Evolutionary conservation across 805 yeast species (phyloP).

Genomic region (Kluyveromyces nonfermentans): DNA sequence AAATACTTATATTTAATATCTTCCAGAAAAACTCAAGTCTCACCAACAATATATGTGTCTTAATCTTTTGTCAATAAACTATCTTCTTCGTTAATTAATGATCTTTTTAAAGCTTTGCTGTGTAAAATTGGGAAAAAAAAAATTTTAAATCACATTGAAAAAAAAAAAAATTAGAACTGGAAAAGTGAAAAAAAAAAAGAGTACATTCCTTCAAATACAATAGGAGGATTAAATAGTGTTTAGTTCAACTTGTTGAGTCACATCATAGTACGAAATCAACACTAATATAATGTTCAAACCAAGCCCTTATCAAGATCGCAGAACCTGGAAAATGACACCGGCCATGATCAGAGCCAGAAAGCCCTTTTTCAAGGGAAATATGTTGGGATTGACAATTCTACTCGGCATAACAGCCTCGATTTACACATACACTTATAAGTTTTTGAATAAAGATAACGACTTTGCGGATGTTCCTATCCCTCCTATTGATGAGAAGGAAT

Average conservation of each 20-base stretch:
- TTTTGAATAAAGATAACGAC: conserved; percentile 60
- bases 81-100: too few species aligned
- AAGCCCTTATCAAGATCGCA: conserved; percentile 49
- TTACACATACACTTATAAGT: conserved; percentile 53
- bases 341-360: conserved; percentile 84
- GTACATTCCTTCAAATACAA: not conserved
- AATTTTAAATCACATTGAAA: not conserved
- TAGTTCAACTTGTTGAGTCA: not conserved
- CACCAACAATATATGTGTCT: too few species aligned
- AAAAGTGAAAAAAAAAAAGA: too few species aligned
- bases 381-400: conserved; percentile 48
- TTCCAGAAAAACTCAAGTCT: too few species aligned
- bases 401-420: conserved; percentile 62
- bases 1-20: too few species aligned
- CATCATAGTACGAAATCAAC: not conserved
- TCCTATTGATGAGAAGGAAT: conserved; percentile 72
- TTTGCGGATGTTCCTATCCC: conserved; percentile 91
- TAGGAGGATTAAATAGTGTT: not conserved
- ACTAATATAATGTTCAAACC: conserved; percentile 23
- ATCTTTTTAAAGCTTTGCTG: too few species aligned
- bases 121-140: too few species aligned
- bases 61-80: too few species aligned
- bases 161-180: not conserved
- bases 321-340: conserved; percentile 82
- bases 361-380: conserved; percentile 76